Base-by-base conservation (phyloP, 2,329 filamentous ascomycete genomes). In the Epichloe sibirici region DNA sequence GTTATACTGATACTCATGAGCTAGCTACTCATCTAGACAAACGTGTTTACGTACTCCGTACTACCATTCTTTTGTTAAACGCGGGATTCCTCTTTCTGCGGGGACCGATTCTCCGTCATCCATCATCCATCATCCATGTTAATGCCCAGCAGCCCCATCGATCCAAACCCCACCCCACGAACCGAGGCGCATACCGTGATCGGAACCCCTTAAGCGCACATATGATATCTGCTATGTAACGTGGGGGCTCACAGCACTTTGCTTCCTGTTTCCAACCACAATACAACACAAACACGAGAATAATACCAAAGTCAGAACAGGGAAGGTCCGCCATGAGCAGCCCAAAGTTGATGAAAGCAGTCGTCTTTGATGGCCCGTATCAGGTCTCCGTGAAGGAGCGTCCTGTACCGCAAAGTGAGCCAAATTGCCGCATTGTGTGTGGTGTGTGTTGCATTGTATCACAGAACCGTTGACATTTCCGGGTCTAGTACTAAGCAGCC, bases 341-440 rank as follows among this genome's bases (percentile, higher is more conserved):
- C 6, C 63, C 66, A 31, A 61, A 63, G 38, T 87, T 79, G 0
- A 95, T 96, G 90, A 86, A 87, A 67, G 89, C 89, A 34, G 88
- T 96, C 34, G 79, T 95, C 51, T 94, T 95, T 71, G 84, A 91
- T 56, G 88, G 85, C 2, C 85, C 86, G 4, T 76, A 79, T 62
- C 82, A 87, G 63, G 77, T 95, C 51, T 83, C 78, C 1, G 70
- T 96, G 52, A 85, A 95, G 69, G 81, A 93, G 55, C 78, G 88
- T 21, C 89, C 89, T 0, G 76, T 91, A 12, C 90, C 90, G 1
- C 78, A 80, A 58, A 76, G 76, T 67, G 59, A 51, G 58, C 40
- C 21, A 15, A 2, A 5, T 12, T 25, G 12, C 46, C 42, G n/a
- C 25, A 54, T 47, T 48, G 45, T 39, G n/a, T 28, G 38, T 17